Evolutionary conservation across 768 basidiomycete genomes (phyloP).

Genomic region (Trametes elegans): DNA sequence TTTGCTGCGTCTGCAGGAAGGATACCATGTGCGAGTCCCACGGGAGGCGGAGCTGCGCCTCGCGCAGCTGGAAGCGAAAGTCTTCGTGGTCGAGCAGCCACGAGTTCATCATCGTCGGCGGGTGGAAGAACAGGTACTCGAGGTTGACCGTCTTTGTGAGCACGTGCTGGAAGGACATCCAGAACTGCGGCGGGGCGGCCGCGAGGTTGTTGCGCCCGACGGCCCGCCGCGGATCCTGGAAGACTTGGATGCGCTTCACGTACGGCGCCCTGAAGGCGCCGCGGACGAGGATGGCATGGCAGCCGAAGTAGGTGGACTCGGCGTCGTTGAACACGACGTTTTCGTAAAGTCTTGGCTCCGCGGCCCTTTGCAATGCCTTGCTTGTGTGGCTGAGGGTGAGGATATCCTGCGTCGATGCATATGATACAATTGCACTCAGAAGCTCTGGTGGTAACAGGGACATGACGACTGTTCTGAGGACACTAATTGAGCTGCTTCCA

Average conservation of each 20-base stretch:
- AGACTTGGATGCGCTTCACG: constrained; percentile 45
- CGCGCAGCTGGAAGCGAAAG: constrained; percentile 45
- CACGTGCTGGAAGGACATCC: constrained; percentile 42
- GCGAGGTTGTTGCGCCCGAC: constrained; percentile 12
- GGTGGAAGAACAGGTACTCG: constrained; percentile 42
- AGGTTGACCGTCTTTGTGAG: constrained; percentile 45
- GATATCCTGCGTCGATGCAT: constrained; percentile 38
- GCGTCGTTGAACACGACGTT: constrained; percentile 39
- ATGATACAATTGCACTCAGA: constrained; percentile 39
- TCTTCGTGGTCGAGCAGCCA: constrained; percentile 46
- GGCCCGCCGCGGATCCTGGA: constrained; percentile 33
- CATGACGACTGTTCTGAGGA: too few species aligned
- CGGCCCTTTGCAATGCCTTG: constrained; percentile 46
- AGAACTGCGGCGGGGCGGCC: constrained; percentile 37
- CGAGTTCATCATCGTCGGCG: constrained; percentile 36
- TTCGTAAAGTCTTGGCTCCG: constrained; percentile 48
- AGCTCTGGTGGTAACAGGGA: constrained; percentile 41
- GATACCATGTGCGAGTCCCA: constrained; percentile 47
- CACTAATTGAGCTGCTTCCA: too few species aligned
- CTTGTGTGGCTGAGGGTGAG: constrained; percentile 42
- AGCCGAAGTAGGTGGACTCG: constrained; percentile 35
- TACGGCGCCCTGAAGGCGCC: constrained; percentile 36
- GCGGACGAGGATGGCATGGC: constrained; percentile 35
- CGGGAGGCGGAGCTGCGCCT: constrained; percentile 45
- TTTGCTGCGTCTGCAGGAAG: constrained; percentile 48